Base-by-base conservation (phyloP, 148 eudicot genomes). In the Pouteria glomerata region DNA sequence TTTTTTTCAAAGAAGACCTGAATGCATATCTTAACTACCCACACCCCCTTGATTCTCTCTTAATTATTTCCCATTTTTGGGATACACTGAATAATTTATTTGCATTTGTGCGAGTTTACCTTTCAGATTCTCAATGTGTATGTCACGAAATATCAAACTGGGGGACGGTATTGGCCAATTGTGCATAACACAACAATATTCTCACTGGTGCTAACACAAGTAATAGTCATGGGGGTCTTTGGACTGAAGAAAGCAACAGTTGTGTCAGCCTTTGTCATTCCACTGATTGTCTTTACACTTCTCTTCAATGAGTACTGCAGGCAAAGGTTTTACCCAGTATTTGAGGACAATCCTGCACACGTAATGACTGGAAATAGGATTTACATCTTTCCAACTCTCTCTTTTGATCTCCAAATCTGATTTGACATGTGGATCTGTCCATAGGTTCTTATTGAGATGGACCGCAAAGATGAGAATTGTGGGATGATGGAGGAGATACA, bases 111-210 rank as follows among this genome's bases (percentile, higher is more conserved):
- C 15, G 26, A 45, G 13, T 68, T n/a, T 52, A 29, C 27, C 29
- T 77, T 85, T 74, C 93, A 96, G 99, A 78, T 96, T 65, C 85
- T 96, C 74, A 92, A 92, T 74, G 97, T 92, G 5, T 96, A 96
- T 50, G 81, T 88, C 44, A 87, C 88, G 18, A 76, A 80, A 52
- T 92, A 96, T 55, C 85, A 92, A 44, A 96, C 80, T 53, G 97
- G 94, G 57, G 99, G 99, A n/a, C 77, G 69, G 61, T 92, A 80
- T 74, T 96, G 99, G 99, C 97, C 96, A 19, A 37, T 92, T 66
- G 82, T 89, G 56, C 96, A 92, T 69, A 83, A 69, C 76, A 77
- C 97, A 24, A 78, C 85, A 27, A 90, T 90, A 59, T 92, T 96
- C 73, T 84, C 96, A 4, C 51, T 96, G 84, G 82, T 92, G 80